A percentile compares a stretch with the other conserved stretches of the same genome.
These are phyloP conservation scores for Arachnomyces sp. DNA, from an alignment of 2,329 filamentous ascomycete genomes.

Conservation along the genomic window DNA sequence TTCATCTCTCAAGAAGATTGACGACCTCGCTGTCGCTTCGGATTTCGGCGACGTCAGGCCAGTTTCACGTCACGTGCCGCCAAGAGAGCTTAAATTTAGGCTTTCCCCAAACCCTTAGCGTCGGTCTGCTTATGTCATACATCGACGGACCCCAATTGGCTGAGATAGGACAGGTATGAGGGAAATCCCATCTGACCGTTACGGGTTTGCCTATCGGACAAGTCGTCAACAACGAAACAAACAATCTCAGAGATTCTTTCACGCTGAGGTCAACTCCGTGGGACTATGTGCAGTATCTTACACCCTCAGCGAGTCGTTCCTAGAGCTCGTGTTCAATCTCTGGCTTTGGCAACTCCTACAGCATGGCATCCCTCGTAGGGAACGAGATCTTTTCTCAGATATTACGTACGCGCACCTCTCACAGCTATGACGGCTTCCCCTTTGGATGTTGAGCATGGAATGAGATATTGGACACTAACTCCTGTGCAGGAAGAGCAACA, in stretches of 20 bases:
- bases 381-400: conserved; percentile 27
- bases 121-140: too few relatives aligned
- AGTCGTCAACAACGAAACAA: too few relatives aligned
- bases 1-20: too few relatives aligned
- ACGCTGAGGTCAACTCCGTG: conserved; percentile 2
- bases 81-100: too few relatives aligned
- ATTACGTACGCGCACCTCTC: conserved; percentile 33
- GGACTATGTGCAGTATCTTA: conserved; percentile 31
- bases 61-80: too few relatives aligned
- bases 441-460: neutral
- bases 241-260: neutral
- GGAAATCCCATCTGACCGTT: neutral
- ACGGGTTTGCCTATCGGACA: neutral
- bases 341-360: conserved; percentile 17
- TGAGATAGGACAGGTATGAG: too few relatives aligned
- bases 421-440: too few relatives aligned
- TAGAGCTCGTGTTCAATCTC: conserved; percentile 21
- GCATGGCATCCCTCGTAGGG: conserved; percentile 30
- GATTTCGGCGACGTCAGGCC: too few relatives aligned
- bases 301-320: conserved; percentile 25
- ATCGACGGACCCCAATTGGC: too few relatives aligned
- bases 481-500: conserved; percentile 6
- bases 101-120: too few relatives aligned
- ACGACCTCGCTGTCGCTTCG: too few relatives aligned
- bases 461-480: neutral